phyloP scores from a whole-genome alignment of 2,329 filamentous ascomycete genomes.

The Penicillium sp. region DNA sequence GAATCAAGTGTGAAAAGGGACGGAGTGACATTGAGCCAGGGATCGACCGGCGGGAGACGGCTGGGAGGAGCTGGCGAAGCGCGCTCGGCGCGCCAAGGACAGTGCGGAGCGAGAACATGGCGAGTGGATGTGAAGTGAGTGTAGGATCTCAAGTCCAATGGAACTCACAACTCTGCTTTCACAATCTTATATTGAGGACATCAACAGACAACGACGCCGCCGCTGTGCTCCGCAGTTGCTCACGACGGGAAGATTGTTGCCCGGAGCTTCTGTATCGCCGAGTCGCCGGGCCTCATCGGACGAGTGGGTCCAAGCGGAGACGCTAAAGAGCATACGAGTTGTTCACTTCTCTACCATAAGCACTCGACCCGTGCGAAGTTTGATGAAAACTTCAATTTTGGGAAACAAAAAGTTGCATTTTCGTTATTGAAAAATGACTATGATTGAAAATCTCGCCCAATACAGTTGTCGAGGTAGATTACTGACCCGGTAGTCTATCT shows the following conservation, averaged over 20 bases:
- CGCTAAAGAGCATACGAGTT: background rate
- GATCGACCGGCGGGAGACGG: constrained; percentile 23
- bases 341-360: background rate
- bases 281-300: constrained; percentile 2
- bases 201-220: constrained; percentile 4
- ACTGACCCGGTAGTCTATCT: constrained; percentile 17
- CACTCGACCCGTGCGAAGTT: too few species aligned
- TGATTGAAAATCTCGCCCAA: background rate
- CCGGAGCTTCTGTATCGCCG: constrained; percentile 29
- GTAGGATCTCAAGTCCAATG: background rate
- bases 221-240: constrained; percentile 16
- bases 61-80: constrained; percentile 31
- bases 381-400: too few species aligned
- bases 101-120: constrained; percentile 33
- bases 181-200: background rate
- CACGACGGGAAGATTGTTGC: constrained; percentile 23
- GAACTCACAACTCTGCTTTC: constrained; percentile 6
- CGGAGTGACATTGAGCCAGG: constrained; percentile 23
- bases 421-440: background rate
- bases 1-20: constrained; percentile 31
- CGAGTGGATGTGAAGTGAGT: constrained; percentile 2
- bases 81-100: constrained; percentile 26
- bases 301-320: background rate
- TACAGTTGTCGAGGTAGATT: constrained; percentile 10
- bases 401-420: too few species aligned